Evolutionary conservation across 2,329 filamentous ascomycete genomes (phyloP).

Genomic region (Pseudonectria foliicola): DNA sequence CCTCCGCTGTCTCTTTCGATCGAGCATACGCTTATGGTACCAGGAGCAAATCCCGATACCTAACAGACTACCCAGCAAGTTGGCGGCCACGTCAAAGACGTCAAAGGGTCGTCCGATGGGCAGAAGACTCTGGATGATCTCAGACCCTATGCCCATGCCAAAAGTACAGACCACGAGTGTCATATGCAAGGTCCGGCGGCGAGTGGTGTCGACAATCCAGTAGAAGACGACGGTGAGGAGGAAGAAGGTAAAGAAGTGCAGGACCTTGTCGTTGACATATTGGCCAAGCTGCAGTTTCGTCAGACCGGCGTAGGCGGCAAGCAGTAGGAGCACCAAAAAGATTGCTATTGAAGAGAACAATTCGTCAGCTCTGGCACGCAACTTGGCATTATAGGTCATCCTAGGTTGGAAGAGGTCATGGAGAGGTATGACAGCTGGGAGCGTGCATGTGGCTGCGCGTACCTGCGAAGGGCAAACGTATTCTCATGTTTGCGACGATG

Average conservation of each 20-base stretch:
- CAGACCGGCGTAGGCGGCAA: conserved; percentile 75
- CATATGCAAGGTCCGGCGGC: conserved; percentile 76
- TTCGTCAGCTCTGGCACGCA: background rate
- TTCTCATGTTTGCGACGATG: conserved; percentile 55
- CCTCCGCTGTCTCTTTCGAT: conserved; percentile 69
- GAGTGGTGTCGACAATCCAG: conserved; percentile 90
- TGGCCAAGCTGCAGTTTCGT: conserved; percentile 50
- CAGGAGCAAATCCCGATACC: conserved; percentile 71
- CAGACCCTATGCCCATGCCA: conserved; percentile 62
- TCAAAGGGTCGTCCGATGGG: conserved; percentile 69
- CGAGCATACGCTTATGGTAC: conserved; percentile 95
- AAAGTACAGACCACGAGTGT: conserved; percentile 76
- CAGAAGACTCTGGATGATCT: conserved; percentile 67
- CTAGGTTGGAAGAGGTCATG: background rate
- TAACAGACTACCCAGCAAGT: conserved; percentile 68
- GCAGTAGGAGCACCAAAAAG: conserved; percentile 63
- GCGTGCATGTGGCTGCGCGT: conserved; percentile 25
- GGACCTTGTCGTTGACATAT: conserved; percentile 77
- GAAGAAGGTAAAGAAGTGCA: conserved; percentile 88
- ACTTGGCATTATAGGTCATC: no score
- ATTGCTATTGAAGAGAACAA: conserved; percentile 41
- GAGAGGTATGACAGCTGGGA: conserved; percentile 1
- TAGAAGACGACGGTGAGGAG: conserved; percentile 82
- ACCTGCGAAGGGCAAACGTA: conserved; percentile 87
- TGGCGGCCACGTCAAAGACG: conserved; percentile 78